phyloP scores from a whole-genome alignment of 306 rosid species.

The Prunus fruticosa region DNA sequence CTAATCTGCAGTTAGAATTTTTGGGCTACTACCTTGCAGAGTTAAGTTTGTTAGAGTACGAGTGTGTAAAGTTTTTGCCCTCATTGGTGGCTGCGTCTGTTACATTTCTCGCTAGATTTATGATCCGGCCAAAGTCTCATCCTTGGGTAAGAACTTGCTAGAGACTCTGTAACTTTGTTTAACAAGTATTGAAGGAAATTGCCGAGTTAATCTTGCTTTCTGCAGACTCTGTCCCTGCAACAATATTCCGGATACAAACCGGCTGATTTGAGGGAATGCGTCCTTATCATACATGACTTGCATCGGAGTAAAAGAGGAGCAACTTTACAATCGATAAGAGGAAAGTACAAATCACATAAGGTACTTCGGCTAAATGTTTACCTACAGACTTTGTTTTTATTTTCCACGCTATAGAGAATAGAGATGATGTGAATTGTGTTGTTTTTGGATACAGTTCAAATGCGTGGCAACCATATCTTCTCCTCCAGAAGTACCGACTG shows the following conservation, averaged over 20 bases:
- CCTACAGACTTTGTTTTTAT: not conserved
- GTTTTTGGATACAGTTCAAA: slow-evolving; percentile 62
- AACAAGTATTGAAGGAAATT: not conserved
- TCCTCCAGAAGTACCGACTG: slow-evolving; percentile 71
- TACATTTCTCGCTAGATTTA: slow-evolving; percentile 66
- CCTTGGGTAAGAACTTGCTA: slow-evolving; percentile 72
- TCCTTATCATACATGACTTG: slow-evolving; percentile 59
- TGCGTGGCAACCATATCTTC: slow-evolving; percentile 73
- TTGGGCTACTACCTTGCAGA: slow-evolving; percentile 77
- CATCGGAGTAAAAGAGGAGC: slow-evolving; percentile 70
- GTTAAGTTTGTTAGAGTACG: slow-evolving; percentile 80
- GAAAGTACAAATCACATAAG: slow-evolving; percentile 84
- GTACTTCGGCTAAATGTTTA: slow-evolving; percentile 19
- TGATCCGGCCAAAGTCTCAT: slow-evolving; percentile 44
- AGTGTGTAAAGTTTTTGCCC: slow-evolving; percentile 69
- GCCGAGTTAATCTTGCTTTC: not conserved
- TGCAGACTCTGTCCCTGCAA: slow-evolving; percentile 46
- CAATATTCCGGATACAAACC: slow-evolving; percentile 58
- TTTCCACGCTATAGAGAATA: not conserved
- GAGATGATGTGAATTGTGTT: slow-evolving; percentile 13
- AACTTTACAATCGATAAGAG: slow-evolving; percentile 61
- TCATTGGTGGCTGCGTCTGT: slow-evolving; percentile 87
- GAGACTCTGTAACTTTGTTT: not conserved
- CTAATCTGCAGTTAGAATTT: slow-evolving; percentile 67
- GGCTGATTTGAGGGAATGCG: slow-evolving; percentile 61